Evolutionary conservation across 2,329 filamentous ascomycete species (phyloP).

Genomic region (Aaosphaeria arxii): DNA sequence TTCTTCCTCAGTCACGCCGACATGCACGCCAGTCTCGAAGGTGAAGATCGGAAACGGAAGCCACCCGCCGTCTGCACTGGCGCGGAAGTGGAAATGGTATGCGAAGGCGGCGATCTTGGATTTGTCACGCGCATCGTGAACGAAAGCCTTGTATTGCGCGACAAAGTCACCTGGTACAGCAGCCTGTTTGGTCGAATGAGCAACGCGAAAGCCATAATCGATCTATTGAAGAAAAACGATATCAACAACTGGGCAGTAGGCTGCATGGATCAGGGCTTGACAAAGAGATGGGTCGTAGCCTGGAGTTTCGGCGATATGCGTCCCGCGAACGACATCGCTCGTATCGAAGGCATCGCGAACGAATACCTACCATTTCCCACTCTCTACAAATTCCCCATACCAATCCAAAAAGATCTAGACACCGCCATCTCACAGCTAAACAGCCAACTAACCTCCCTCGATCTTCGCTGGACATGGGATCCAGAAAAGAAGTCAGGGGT

Average conservation of each 20-base stretch:
- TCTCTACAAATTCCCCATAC: constrained; percentile 28
- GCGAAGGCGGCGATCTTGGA: constrained; percentile 69
- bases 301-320: constrained; percentile 77
- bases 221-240: constrained; percentile 52
- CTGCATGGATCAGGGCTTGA: constrained; percentile 66
- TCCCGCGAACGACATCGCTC: constrained; percentile 51
- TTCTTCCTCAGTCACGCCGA: constrained; percentile 80
- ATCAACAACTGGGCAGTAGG: constrained; percentile 73
- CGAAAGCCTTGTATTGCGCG: constrained; percentile 61
- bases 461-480: constrained; percentile 66
- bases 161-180: constrained; percentile 79
- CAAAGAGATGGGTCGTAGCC: constrained; percentile 79
- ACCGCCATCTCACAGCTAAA: neutral
- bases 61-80: constrained; percentile 76
- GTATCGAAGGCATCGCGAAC: constrained; percentile 44
- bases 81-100: constrained; percentile 81
- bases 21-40: constrained; percentile 57
- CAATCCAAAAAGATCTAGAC: neutral
- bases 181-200: constrained; percentile 82
- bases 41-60: constrained; percentile 62
- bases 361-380: constrained; percentile 54
- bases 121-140: constrained; percentile 71
- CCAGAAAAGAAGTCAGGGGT: constrained; percentile 52
- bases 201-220: constrained; percentile 62
- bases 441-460: constrained; percentile 48